These are phyloP conservation scores for Euphrasia arctica DNA, from an alignment of 305 asterid species.

Conservation along the genomic window DNA sequence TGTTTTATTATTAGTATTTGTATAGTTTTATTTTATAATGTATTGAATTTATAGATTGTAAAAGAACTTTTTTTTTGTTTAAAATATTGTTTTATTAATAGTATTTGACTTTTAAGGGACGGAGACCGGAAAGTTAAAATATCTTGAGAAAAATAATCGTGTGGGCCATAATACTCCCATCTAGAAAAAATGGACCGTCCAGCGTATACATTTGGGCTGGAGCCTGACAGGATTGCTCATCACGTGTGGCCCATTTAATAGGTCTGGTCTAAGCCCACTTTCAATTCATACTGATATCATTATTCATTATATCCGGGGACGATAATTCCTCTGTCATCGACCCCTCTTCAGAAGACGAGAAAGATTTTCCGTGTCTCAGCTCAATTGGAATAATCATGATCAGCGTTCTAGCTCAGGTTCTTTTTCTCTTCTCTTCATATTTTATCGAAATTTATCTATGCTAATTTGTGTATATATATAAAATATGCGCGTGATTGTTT, in stretches of 20 bases:
- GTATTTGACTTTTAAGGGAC: too few relatives aligned
- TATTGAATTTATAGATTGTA: too few relatives aligned
- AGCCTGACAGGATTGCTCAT: background rate
- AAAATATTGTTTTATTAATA: too few relatives aligned
- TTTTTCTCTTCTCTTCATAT: background rate
- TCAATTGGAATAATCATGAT: constrained; percentile 25
- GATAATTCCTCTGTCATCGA: constrained; percentile 4
- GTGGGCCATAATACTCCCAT: too few relatives aligned
- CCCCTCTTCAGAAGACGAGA: constrained; percentile 17
- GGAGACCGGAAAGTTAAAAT: too few relatives aligned
- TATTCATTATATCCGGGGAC: too few relatives aligned
- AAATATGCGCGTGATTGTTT: background rate
- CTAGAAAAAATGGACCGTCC: background rate
- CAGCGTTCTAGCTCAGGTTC: constrained; percentile 38
- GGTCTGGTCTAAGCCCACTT: background rate
- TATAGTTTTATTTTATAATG: too few relatives aligned
- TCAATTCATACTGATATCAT: background rate
- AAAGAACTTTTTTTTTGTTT: too few relatives aligned
- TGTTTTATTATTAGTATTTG: too few relatives aligned
- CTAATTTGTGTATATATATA: constrained; percentile 1
- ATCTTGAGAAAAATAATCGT: too few relatives aligned
- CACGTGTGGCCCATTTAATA: too few relatives aligned
- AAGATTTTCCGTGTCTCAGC: background rate
- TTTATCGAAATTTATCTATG: background rate
- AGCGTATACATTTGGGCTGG: background rate